Evolutionary conservation across 345 rosid genomes (phyloP), one percentile per base, ranked within the genome.

Genomic region (Rhodamnia rubescens): DNA sequence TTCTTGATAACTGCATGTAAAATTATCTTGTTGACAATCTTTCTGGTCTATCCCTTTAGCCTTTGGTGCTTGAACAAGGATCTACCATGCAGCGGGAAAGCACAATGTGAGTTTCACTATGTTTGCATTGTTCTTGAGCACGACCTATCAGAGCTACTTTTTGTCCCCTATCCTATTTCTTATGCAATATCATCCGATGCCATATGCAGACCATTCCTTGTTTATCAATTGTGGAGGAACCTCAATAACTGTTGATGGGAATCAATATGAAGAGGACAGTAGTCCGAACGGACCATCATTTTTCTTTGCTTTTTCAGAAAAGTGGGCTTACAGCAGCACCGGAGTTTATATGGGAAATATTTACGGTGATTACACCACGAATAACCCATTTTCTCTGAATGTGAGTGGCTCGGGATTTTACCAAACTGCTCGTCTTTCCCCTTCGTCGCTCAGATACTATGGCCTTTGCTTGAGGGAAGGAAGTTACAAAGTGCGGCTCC

Each of bases 141-240:
- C 20, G 32, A 69, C 18, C 12, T 69, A 6, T 5, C 7, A 2
- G 7, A 69, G 78, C 78, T 36, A 36, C 78, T 69, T 61, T 14
- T 47, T 27, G 22, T 54, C 29, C 54, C 44, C 53, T 36, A 27
- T 53, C 8, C 50, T 49, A 59, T 57, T 22, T 15, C 81, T 51
- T 32, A 32, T 5, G 22, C 29, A 8, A 50, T n/a, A 1, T 85
- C 49, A 53, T 50, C 11, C 51, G 4, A 57, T 5, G 42, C 29
- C 26, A 58, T 26, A 50, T 84, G 78, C 93, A 96, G 99, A 90
- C 16, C 88, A 90, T 90, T 92, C 95, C 44, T 87, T 96, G 88
- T 96, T 92, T 83, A 96, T 96, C 54, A 95, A 97, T 82, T 93
- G 98, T 74, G 98, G 98, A 81, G 98, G 99, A 78, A 29, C 5